phyloP scores from a whole-genome alignment of 2,329 filamentous ascomycete species.

The Cercospora janseana region DNA sequence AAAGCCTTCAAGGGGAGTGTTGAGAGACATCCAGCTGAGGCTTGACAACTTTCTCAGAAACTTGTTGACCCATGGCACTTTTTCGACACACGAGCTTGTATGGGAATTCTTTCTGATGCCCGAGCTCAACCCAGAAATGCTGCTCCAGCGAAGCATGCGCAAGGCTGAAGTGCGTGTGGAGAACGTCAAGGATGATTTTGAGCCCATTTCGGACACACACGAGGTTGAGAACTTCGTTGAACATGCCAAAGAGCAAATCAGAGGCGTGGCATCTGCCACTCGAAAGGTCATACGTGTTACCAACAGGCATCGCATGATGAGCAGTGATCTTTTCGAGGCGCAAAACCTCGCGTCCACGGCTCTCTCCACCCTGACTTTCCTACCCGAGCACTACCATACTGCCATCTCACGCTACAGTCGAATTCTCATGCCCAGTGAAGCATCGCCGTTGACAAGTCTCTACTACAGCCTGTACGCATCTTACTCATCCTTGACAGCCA shows the following conservation, averaged over 20 bases:
- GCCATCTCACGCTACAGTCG: slow-evolving; percentile 72
- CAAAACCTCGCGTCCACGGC: slow-evolving; percentile 53
- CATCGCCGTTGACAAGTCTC: slow-evolving; percentile 69
- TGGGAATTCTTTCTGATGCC: slow-evolving; percentile 99
- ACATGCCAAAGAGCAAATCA: slow-evolving; percentile 85
- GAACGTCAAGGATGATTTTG: slow-evolving; percentile 82
- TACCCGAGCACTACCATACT: slow-evolving; percentile 65
- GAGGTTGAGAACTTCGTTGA: slow-evolving; percentile 93
- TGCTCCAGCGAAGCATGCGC: slow-evolving; percentile 80
- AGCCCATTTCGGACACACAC: slow-evolving; percentile 68
- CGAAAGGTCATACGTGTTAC: slow-evolving; percentile 77
- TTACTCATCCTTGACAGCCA: slow-evolving; percentile 78
- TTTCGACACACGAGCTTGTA: slow-evolving; percentile 92
- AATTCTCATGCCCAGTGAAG: slow-evolving; percentile 64
- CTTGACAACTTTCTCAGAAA: slow-evolving; percentile 87
- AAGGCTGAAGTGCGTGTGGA: slow-evolving; percentile 83
- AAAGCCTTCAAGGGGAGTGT: slow-evolving; percentile 79
- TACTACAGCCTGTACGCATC: slow-evolving; percentile 75
- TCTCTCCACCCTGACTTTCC: slow-evolving; percentile 59
- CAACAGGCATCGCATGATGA: slow-evolving; percentile 67
- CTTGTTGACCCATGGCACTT: slow-evolving; percentile 83
- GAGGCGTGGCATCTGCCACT: slow-evolving; percentile 77
- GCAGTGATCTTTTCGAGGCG: slow-evolving; percentile 67
- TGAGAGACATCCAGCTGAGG: slow-evolving; percentile 82
- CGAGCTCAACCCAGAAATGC: slow-evolving; percentile 84